Base-by-base conservation (phyloP, 2,329 filamentous ascomycete genomes). In the Ustulina deusta region DNA sequence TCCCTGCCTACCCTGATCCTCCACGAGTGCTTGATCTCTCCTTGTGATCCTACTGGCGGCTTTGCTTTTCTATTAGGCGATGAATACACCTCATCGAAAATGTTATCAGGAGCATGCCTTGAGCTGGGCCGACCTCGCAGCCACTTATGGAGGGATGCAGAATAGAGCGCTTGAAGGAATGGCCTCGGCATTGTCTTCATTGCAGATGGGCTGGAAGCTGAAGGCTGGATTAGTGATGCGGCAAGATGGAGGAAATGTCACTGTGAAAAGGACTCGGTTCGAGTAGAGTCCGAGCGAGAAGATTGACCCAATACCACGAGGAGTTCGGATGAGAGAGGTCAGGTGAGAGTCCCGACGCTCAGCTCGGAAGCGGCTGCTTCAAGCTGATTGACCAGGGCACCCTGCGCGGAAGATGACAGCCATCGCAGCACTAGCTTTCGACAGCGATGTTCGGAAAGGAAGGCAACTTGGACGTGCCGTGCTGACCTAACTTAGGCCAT, bases 1-100 rank as follows among this genome's bases (percentile, higher is more conserved):
- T 42, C 51, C 57, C 62, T 49, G 61, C 49, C 54, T 59, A 61
- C 60, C 60, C 27, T 27, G n/a, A 63, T 70, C 65, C 62, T 61
- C 40, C 61, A 48, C 51, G 67, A n/a, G 57, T 54, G 57, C 51
- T 61, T 61, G 66, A 69, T 70, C n/a, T 57, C 44, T 69, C 60
- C 61, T 34, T 56, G 69, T 55, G 55, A 69, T 70, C 63, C 63
- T 61, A 70, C 69, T 70, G 69, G 69, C 56, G 69, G 44, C 46
- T 57, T 25, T 27, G 52, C 63, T 55, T 70, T 70, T 70, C 63
- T 61, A 17, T 70, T 70, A 70, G 59, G 61, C 61, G 62, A 70
- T 69, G 56, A 25, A 58, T 61, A 70, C 59, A 69, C 66, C 60
- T 70, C 69, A 70, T 69, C 40, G 40, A 61, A 69, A 68, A 15